Percentiles rank a stretch among this genome's conserved stretches.
Evolutionary conservation across 495 filamentous ascomycete genomes (phyloP).

Genomic region (Xylaria scruposa): DNA sequence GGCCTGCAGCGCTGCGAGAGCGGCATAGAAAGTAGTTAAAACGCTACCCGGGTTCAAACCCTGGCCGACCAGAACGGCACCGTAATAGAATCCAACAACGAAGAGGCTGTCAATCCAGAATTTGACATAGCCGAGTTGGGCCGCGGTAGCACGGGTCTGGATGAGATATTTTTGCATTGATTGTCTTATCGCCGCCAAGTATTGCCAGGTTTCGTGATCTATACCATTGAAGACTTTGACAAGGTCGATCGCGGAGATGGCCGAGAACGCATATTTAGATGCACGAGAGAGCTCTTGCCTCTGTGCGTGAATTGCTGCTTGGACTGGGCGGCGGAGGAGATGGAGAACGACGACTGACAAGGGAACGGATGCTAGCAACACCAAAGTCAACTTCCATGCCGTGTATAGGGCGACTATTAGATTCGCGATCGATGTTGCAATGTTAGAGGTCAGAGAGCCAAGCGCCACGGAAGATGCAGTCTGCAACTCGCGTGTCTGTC

Average conservation of each 20-base stretch:
- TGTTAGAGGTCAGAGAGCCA: slow-evolving; percentile 69
- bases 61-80: slow-evolving; percentile 66
- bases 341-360: slow-evolving; percentile 66
- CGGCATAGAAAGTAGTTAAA: slow-evolving; percentile 85
- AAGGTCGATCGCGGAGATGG: slow-evolving; percentile 77
- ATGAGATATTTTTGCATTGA: slow-evolving; percentile 70
- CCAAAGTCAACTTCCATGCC: slow-evolving; percentile 84
- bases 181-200: slow-evolving; percentile 59
- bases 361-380: slow-evolving; percentile 80
- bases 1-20: slow-evolving; percentile 75
- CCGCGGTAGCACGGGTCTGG: slow-evolving; percentile 70
- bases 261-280: slow-evolving; percentile 72
- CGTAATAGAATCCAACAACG: slow-evolving; percentile 92
- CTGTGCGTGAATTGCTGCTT: slow-evolving; percentile 71
- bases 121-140: slow-evolving; percentile 74
- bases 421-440: slow-evolving; percentile 65
- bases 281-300: slow-evolving; percentile 70
- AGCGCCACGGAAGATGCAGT: slow-evolving; percentile 78
- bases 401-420: slow-evolving; percentile 75
- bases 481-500: slow-evolving; percentile 84
- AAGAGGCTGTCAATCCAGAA: slow-evolving; percentile 82
- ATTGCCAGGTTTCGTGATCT: slow-evolving; percentile 70
- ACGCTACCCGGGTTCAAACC: slow-evolving; percentile 69
- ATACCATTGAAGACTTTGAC: slow-evolving; percentile 90
- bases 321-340: slow-evolving; percentile 65